phyloP scores from a whole-genome alignment of 2,329 filamentous ascomycete species.

The Trichoderma endophyticum region DNA sequence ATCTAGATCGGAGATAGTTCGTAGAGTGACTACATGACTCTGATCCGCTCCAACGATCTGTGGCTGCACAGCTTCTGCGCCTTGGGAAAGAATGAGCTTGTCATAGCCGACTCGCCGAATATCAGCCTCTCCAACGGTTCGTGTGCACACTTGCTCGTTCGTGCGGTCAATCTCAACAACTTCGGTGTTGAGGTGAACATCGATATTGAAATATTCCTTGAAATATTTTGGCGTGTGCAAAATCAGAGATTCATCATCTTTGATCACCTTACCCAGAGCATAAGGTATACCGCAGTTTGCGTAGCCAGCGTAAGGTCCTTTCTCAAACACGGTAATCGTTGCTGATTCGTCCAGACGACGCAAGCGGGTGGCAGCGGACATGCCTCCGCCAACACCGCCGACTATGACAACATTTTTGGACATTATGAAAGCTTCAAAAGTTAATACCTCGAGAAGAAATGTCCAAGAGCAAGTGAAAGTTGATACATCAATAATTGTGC shows the following conservation, averaged over 20 bases:
- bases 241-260: background rate
- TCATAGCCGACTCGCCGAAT: background rate
- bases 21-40: background rate
- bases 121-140: background rate
- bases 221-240: background rate
- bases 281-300: background rate
- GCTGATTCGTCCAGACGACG: background rate
- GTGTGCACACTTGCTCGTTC: background rate
- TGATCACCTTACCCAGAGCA: background rate
- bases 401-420: background rate
- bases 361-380: background rate
- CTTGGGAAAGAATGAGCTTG: background rate
- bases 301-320: background rate
- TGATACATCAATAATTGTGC: background rate
- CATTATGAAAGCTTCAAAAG: background rate
- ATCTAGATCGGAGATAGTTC: background rate
- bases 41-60: background rate
- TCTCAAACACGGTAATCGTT: background rate
- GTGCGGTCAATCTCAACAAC: background rate
- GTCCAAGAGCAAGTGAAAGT: background rate
- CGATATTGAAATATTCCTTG: background rate
- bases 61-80: background rate
- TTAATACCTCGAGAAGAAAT: background rate
- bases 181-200: background rate
- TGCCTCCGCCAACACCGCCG: background rate